Evolutionary conservation across 2,329 filamentous ascomycete genomes (phyloP), one percentile per base, ranked within the genome.

Genomic region (Hymenoscyphus infarciens): DNA sequence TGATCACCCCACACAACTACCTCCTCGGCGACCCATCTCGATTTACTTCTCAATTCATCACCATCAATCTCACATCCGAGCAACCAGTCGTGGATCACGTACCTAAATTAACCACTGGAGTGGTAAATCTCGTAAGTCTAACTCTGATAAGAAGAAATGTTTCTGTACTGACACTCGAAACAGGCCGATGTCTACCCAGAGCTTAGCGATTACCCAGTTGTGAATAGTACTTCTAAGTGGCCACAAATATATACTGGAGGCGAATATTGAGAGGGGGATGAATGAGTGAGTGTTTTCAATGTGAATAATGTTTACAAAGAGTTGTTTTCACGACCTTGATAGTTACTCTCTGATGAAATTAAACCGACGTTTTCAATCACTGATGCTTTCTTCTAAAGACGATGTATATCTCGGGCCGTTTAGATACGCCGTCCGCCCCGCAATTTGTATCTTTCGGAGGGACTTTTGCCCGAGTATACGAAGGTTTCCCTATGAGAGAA

Each of bases 1-100:
- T 76, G 39, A 74, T 81, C 65, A 77, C 75, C 71, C 80, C 80
- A 0, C 68, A 75, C 45, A 81, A 82, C 59, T 81, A 81, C 69
- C 75, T 79, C 45, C 68, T 70, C 11, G 67, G 70, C 2, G 79
- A 81, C 61, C 72, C 75, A 77, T 75, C 64, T 1, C 15, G 39
- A 45, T 45, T 19, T 11, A 45, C 39, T 3, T 45, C 39, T 45
- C 39, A 45, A 19, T 45, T 45, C n/a, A 22, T 45, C 39, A 45
- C 39, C 2, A 45, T 45, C 16, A 45, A 45, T 45, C 39, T 45
- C n/a, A 45, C 39, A 45, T 19, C 39, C 6, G 39, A 11, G n/a
- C n/a, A n/a, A 6, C 16, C 39, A 19, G 39, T 45, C 6, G n/a
- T 45, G 5, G 39, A 45, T 16, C 39, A 45, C 8, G 39, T 22